Evolutionary conservation across 768 basidiomycete species (phyloP).

Genomic region (Xanthoconium stramineum): DNA sequence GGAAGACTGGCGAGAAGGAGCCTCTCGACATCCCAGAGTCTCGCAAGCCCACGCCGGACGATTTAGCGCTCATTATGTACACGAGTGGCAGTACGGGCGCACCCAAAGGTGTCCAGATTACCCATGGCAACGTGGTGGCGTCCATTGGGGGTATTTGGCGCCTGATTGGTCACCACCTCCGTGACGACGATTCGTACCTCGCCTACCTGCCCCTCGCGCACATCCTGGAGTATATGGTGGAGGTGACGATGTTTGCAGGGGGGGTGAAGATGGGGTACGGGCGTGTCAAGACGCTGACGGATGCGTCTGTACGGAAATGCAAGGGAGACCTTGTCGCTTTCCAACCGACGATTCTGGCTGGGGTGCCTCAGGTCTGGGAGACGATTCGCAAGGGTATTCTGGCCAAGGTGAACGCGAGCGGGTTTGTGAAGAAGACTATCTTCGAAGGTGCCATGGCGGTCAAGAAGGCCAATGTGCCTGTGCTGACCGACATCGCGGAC

Average conservation of each 20-base stretch:
- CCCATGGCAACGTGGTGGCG: constrained; percentile 82
- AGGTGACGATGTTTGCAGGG: constrained; percentile 68
- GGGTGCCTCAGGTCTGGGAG: constrained; percentile 97
- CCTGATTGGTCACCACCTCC: constrained; percentile 59
- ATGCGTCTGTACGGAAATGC: constrained; percentile 85
- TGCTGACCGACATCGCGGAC: constrained; percentile 68
- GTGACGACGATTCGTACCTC: constrained; percentile 46
- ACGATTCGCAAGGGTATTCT: constrained; percentile 94
- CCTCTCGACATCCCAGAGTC: constrained; percentile 49
- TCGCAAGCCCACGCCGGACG: constrained; percentile 47
- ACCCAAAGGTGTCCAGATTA: constrained; percentile 92
- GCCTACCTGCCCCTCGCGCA: constrained; percentile 95
- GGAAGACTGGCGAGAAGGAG: constrained; percentile 58
- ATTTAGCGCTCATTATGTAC: constrained; percentile 73
- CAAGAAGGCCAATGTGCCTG: constrained; percentile 70
- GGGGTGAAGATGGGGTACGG: constrained; percentile 88
- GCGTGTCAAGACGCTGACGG: constrained; percentile 93
- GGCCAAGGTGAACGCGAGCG: constrained; percentile 68
- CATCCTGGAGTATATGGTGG: constrained; percentile 94
- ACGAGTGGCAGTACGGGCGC: constrained; percentile 89
- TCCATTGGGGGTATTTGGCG: constrained; percentile 78
- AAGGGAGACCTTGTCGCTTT: constrained; percentile 85
- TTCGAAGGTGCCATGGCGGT: constrained; percentile 77
- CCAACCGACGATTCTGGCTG: constrained; percentile 86
- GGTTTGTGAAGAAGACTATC: constrained; percentile 63